Evolutionary conservation across 2,329 filamentous ascomycete species (phyloP).

Genomic region (Colletotrichum zoysiae): DNA sequence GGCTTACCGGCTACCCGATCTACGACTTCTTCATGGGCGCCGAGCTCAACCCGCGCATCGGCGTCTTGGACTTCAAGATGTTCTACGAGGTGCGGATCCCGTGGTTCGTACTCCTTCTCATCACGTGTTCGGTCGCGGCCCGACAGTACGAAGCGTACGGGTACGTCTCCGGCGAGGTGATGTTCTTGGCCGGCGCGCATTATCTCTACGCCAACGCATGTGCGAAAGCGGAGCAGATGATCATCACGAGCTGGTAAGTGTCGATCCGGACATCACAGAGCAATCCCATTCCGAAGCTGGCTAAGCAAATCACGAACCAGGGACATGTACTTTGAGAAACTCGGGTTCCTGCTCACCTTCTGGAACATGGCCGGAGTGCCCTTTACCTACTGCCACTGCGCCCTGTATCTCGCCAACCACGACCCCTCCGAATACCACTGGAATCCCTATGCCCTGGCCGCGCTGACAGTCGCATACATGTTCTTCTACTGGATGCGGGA

Average conservation of each 20-base stretch:
- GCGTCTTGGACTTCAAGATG: no score
- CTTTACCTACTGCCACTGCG: constrained; percentile 86
- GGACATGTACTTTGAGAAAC: constrained; percentile 92
- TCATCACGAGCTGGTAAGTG: constrained; percentile 72
- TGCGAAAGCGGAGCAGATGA: constrained; percentile 85
- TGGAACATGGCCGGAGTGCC: constrained; percentile 89
- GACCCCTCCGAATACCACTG: constrained; percentile 76
- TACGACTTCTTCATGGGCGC: no score
- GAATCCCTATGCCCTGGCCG: constrained; percentile 71
- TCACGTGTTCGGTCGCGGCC: no score
- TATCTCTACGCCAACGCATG: constrained; percentile 87
- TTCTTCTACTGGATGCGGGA: constrained; percentile 89
- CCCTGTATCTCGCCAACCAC: constrained; percentile 83
- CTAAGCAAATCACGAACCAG: neutral
- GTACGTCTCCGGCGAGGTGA: constrained; percentile 71
- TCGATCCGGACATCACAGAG: no score
- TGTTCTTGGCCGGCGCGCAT: constrained; percentile 82
- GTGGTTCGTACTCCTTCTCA: no score
- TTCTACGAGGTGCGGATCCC: no score
- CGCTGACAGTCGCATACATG: constrained; percentile 62
- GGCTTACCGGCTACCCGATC: no score
- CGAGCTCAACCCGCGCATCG: no score
- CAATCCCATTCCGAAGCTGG: neutral
- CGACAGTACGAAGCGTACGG: no score
- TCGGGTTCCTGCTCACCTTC: constrained; percentile 91